phyloP scores from a whole-genome alignment of 345 rosid species.

The Populus pruinosa region DNA sequence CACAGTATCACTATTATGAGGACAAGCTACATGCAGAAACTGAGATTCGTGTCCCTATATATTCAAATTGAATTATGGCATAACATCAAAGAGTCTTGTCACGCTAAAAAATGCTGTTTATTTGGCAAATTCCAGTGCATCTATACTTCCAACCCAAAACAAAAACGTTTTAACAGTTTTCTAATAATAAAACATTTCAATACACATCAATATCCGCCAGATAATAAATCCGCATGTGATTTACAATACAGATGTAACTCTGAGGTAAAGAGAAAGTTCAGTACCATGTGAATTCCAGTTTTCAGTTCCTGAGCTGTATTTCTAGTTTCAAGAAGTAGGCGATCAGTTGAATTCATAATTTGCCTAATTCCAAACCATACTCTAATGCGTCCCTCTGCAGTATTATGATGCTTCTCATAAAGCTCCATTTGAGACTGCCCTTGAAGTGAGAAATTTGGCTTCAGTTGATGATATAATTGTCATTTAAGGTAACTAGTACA shows the following conservation, averaged over 20 bases:
- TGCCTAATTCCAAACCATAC: conserved; percentile 70
- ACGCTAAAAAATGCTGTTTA: background rate
- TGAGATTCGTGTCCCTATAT: too few relatives aligned
- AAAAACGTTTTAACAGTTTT: background rate
- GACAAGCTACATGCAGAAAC: too few relatives aligned
- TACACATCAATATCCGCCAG: background rate
- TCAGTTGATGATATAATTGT: background rate
- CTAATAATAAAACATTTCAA: background rate
- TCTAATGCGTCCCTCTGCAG: conserved; percentile 67
- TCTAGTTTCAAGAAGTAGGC: conserved; percentile 50
- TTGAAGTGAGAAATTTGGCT: conserved; percentile 19
- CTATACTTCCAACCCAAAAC: background rate
- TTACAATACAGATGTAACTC: background rate
- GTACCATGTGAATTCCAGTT: conserved; percentile 76
- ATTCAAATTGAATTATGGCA: background rate
- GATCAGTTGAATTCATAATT: conserved; percentile 63
- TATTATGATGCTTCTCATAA: conserved; percentile 48
- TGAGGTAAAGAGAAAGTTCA: background rate
- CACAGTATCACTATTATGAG: too few relatives aligned
- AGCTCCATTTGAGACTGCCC: conserved; percentile 63
- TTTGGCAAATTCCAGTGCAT: background rate
- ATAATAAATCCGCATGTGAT: background rate
- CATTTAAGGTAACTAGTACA: too few relatives aligned
- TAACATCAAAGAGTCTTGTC: background rate
- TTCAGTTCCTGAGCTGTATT: conserved; percentile 51